Evolutionary conservation across 164 flowering plant genomes (phyloP).

Genomic region (Aristolochia contorta): DNA sequence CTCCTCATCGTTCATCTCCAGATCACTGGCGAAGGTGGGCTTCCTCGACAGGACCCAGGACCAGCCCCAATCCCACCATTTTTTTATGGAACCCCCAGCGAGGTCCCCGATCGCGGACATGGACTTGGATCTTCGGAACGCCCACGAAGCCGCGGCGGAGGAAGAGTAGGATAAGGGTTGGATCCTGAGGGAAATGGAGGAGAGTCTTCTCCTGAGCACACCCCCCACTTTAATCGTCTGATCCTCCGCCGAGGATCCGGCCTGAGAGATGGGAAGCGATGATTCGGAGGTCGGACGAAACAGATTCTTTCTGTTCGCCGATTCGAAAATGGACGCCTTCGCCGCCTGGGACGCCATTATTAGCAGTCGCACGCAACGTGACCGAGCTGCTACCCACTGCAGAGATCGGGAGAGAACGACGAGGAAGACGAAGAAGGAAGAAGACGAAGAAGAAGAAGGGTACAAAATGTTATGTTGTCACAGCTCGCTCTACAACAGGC

Average conservation of each 20-base stretch:
- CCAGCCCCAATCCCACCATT: slow-evolving; percentile 80
- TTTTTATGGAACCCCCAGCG: slow-evolving; percentile 45
- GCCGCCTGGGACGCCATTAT: slow-evolving; percentile 3
- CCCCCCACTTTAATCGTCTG: slow-evolving; percentile 7
- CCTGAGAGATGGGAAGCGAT: slow-evolving; percentile 22
- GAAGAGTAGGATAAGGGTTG: slow-evolving; percentile 32
- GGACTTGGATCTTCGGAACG: slow-evolving; percentile 52
- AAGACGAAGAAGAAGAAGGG: slow-evolving; percentile 3
- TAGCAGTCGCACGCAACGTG: too few relatives aligned
- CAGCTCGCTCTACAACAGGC: slow-evolving; percentile 24
- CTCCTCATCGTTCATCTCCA: slow-evolving; percentile 77
- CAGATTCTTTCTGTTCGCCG: slow-evolving; percentile 12
- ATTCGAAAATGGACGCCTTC: slow-evolving; percentile 18
- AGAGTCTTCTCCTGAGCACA: slow-evolving; percentile 36
- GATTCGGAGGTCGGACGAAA: slow-evolving; percentile 12
- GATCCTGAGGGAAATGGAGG: slow-evolving; percentile 40
- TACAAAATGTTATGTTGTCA: slow-evolving; percentile 5
- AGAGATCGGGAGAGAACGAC: background rate
- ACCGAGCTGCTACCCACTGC: background rate
- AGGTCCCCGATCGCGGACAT: slow-evolving; percentile 37
- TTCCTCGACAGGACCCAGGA: slow-evolving; percentile 68
- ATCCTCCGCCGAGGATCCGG: slow-evolving; percentile 1
- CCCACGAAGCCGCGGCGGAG: slow-evolving; percentile 24
- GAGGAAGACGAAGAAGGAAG: background rate
- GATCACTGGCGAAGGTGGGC: slow-evolving; percentile 62